Evolutionary conservation across 495 filamentous ascomycete species (phyloP).

Genomic region (Viridothelium virens): DNA sequence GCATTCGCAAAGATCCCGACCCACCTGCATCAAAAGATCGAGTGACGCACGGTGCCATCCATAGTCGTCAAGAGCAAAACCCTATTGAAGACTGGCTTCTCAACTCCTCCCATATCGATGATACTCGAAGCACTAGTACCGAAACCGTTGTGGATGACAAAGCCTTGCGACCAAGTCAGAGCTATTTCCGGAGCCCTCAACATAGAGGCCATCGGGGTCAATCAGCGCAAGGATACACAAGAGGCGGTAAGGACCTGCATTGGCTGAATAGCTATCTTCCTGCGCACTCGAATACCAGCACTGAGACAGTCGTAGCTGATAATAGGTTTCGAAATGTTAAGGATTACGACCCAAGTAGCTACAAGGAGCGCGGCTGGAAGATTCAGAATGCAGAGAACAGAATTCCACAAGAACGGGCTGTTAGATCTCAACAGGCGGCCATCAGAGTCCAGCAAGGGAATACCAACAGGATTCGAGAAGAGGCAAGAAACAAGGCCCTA

Average conservation of each 20-base stretch:
- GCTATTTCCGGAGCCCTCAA: neutral
- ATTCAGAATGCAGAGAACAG: neutral
- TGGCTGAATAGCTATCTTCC: neutral
- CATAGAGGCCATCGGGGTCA: neutral
- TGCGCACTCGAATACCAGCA: neutral
- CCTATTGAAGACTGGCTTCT: neutral
- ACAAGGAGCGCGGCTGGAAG: neutral
- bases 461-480: neutral
- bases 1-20: neutral
- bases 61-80: neutral
- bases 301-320: neutral
- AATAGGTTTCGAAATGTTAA: neutral
- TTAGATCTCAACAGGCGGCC: neutral
- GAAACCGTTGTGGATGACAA: slow-evolving; percentile 2
- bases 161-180: neutral
- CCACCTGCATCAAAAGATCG: neutral
- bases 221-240: neutral
- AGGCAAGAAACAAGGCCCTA: neutral
- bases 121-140: neutral
- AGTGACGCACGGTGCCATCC: neutral
- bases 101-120: neutral
- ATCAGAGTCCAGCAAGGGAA: neutral
- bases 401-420: neutral
- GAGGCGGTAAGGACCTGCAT: no score
- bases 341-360: neutral